Evolutionary conservation across 768 basidiomycete species (phyloP), one percentile per base, ranked within the genome.

Genomic region (Pleurotus ostreatus): DNA sequence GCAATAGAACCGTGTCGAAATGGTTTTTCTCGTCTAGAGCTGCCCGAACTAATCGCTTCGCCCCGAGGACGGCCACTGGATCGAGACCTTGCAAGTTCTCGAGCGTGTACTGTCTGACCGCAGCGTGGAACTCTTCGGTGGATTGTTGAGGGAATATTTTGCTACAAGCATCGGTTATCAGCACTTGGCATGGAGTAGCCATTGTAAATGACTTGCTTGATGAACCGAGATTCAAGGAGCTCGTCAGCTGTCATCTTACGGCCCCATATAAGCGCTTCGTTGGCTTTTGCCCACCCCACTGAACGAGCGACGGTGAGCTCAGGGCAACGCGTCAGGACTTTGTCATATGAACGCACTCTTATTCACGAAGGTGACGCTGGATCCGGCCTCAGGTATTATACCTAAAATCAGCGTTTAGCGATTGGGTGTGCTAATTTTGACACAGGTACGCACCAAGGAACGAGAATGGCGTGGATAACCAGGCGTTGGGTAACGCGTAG

Each of bases 281-380:
- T 89, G 23, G 88, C 87, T 60, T 80, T 82, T 12, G 80, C 78
- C 22, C 84, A 64, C 13, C 87, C 87, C 83, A 88, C 87, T 89
- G 54, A 3, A 18, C 11, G 13, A 41, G 37, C 39, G 34, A n/a
- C 26, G 55, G 13, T 49, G 12, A 59, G 44, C 13, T 34, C 45
- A 13, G 38, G 9, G 44, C 8, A 11, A 34, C 3, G 9, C 9
- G 47, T 39, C 56, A n/a, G 7, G 26, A 49, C 59, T 6, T 11
- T 13, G 16, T 7, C 40, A 48, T 11, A 38, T 22, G 5, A 13
- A 43, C 44, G 61, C 80, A 85, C 88, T 83, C 64, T 81, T 71
- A 59, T 87, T 86, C 25, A 82, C 74, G 60, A 90, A 89, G 56
- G 71, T 82, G 26, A 84, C 85, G 55, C 86, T 88, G 3, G 87